Conservation (phyloP, 2,329 filamentous ascomycete genomes). For the Apiospora hydei region DNA sequence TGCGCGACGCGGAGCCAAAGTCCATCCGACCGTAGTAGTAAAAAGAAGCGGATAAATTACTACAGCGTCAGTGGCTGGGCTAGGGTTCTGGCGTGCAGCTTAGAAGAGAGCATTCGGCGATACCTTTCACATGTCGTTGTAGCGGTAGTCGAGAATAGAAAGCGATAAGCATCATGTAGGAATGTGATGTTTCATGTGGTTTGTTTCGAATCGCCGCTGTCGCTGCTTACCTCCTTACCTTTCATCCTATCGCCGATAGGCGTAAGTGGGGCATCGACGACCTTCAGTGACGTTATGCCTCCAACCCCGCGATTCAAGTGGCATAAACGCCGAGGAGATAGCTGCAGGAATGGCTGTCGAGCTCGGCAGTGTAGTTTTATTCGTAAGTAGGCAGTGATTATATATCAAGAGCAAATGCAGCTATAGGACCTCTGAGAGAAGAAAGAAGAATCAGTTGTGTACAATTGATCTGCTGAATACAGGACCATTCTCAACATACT, state of each 20-base stretch:
- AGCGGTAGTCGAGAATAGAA: background rate
- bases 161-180: background rate
- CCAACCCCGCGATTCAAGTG: constrained; percentile 14
- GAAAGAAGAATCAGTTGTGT: background rate
- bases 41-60: background rate
- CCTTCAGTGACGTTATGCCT: constrained; percentile 6
- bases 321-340: constrained; percentile 12
- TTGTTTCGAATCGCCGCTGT: background rate
- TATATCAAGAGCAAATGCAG: background rate
- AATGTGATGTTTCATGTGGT: background rate
- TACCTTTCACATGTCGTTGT: background rate
- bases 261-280: background rate
- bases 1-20: background rate
- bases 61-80: background rate
- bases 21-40: background rate
- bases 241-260: background rate
- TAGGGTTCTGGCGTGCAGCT: background rate
- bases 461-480: background rate
- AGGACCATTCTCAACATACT: background rate
- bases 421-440: background rate
- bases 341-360: background rate
- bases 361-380: background rate
- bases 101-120: background rate
- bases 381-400: background rate
- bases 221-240: background rate